Conservation (phyloP, 805 yeast genomes). For the Metschnikowia bowlesiae region DNA sequence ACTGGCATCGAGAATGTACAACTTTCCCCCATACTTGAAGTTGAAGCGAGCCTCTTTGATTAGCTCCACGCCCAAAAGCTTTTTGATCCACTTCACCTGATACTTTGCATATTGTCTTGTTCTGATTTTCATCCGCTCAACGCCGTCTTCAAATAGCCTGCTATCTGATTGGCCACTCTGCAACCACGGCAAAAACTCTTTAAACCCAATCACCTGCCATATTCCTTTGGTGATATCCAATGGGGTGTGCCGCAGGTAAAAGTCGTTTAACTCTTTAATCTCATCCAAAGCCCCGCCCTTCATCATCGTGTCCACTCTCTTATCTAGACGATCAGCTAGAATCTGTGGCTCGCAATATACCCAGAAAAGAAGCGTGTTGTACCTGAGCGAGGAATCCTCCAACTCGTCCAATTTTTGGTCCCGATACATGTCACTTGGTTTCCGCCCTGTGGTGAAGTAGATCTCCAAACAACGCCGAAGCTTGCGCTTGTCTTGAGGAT, state of each 20-base stretch:
- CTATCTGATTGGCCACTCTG: slow-evolving; percentile 13
- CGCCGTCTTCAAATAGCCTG: slow-evolving; percentile 39
- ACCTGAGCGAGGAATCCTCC: slow-evolving; percentile 48
- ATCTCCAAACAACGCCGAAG: slow-evolving; percentile 79
- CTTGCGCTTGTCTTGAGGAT: slow-evolving; percentile 84
- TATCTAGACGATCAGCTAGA: slow-evolving; percentile 63
- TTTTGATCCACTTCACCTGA: slow-evolving; percentile 89
- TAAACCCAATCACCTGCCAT: slow-evolving; percentile 94
- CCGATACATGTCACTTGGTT: slow-evolving; percentile 66
- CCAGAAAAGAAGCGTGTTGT: slow-evolving; percentile 74
- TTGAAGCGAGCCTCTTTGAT: slow-evolving; percentile 41
- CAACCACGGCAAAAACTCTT: slow-evolving; percentile 78
- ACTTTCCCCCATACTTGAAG: slow-evolving; percentile 55
- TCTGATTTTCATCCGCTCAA: slow-evolving; percentile 72
- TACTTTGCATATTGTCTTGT: slow-evolving; percentile 84
- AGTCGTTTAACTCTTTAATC: slow-evolving; percentile 52
- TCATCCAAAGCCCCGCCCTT: slow-evolving; percentile 65
- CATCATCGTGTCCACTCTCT: slow-evolving; percentile 82
- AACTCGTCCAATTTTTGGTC: slow-evolving; percentile 48
- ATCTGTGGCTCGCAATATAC: slow-evolving; percentile 59
- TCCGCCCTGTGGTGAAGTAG: slow-evolving; percentile 57
- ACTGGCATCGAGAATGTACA: slow-evolving; percentile 73
- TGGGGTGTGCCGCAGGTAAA: slow-evolving; percentile 30
- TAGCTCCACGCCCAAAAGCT: slow-evolving; percentile 59
- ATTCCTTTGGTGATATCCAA: slow-evolving; percentile 69